Evolutionary conservation across 441 rosid species (phyloP).

Genomic region (Arabidopsis lyrata): DNA sequence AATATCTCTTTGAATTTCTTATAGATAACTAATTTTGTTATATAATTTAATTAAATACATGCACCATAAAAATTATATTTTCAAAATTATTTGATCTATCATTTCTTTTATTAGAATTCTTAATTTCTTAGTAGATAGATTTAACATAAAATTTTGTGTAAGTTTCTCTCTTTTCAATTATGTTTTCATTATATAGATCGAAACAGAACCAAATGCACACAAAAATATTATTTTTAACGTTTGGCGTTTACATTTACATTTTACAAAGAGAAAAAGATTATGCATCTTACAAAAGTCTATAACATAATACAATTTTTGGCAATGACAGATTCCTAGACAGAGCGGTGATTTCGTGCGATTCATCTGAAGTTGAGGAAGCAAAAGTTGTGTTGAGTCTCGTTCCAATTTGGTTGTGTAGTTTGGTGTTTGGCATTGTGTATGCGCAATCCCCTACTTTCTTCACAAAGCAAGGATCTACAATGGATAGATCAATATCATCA

Average conservation of each 20-base stretch:
- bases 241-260: background rate
- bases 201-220: too few relatives aligned
- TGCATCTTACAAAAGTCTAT: too few relatives aligned
- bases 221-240: background rate
- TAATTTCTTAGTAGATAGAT: too few relatives aligned
- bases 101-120: background rate
- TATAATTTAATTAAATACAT: background rate
- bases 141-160: too few relatives aligned
- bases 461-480: slow-evolving; percentile 60
- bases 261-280: background rate
- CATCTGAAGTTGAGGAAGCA: slow-evolving; percentile 57
- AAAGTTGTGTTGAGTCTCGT: slow-evolving; percentile 48
- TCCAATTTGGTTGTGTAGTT: slow-evolving; percentile 58
- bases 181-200: too few relatives aligned
- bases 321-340: slow-evolving; percentile 54
- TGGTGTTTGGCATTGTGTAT: slow-evolving; percentile 49
- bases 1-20: background rate
- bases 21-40: too few relatives aligned
- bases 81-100: background rate
- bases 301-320: background rate
- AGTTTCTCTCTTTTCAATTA: too few relatives aligned
- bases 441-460: slow-evolving; percentile 58
- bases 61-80: background rate
- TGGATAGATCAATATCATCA: slow-evolving; percentile 53
- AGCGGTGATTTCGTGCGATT: slow-evolving; percentile 43